Evolutionary conservation across 2,329 filamentous ascomycete species (phyloP), one percentile per base, ranked within the genome.

Genomic region (Phaeosphaeria sp.): DNA sequence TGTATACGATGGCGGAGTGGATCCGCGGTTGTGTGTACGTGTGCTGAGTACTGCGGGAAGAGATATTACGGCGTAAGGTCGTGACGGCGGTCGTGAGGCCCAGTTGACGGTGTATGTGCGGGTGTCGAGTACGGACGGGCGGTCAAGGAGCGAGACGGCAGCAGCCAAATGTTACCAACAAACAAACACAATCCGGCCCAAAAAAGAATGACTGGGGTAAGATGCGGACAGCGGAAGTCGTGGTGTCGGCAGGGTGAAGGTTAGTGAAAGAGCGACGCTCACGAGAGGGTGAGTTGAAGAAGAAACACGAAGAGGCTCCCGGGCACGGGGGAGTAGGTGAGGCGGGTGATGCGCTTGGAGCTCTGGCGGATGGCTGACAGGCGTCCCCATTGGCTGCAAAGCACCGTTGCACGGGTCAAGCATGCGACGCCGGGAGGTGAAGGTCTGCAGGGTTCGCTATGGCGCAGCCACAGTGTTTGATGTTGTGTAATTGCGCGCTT

Each of bases 191-290:
- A 52, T 66, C 66, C 57, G 44, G 60, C 64, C 65, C 67, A 63
- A 68, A 73, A 77, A 77, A 72, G 75, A 77, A 71, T 75, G 75
- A 77, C 75, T 76, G 71, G 69, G 73, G 75, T 77, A 73, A 72
- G 73, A 70, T 67, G 51, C 50, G 67, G 68, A 71, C 62, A 52
- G 57, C 61, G 64, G 61, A 62, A 50, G 62, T 57, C 46, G 64
- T 52, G 58, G 46, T 52, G 56, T 52, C 42, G 44, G 65, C 56
- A 60, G 52, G 49, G 59, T 54, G 62, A 61, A 58, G 60, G 59
- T 54, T 65, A 50, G 65, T 71, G 66, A 73, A 71, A 59, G 71
- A 72, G 71, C 56, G 72, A 69, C 71, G 63, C 67, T 65, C 72
- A 69, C 68, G 54, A 63, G 60, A 59, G 47, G 52, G 71, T 74